Base-by-base conservation (phyloP, 768 basidiomycete genomes). In the Suillus occidentalis region DNA sequence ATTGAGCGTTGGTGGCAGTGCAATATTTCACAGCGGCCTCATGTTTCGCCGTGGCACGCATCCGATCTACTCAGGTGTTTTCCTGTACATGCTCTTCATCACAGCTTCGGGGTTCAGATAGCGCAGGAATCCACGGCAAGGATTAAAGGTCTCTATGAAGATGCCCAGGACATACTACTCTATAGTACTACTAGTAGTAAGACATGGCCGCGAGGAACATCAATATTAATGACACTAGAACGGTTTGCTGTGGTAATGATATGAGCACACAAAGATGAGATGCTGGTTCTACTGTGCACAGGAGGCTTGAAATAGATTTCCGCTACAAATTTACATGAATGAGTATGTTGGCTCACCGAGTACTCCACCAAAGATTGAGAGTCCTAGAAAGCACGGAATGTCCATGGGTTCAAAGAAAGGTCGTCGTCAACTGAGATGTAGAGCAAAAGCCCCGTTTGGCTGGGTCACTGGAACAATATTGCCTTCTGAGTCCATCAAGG, bases 221-320 rank as follows among this genome's bases (percentile, higher is more conserved):
- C 1, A n/a, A n/a, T n/a, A n/a, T n/a, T n/a, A 78, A 80, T 10
- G 82, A 83, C 5, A 84, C 81, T 39, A 79, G 49, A 25, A 84
- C 79, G 0, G 82, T 83, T 82, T 83, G 83, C 82, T 83, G 61
- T 22, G 43, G 50, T 45, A 16, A 25, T 34, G 25, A 68, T 43
- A 64, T 62, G 25, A 18, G 62, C 43, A 37, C 53, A 14, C 20
- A 6, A 42, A 28, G 39, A 28, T 28, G 25, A 2, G 1, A 59
- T 13, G 39, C 18, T 42, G 28, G 25, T 28, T 58, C 16, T 31
- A 34, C 59, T n/a, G 56, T 76, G 63, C 67, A 81, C 83, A n/a
- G n/a, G n/a, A 12, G 82, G 82, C 71, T 84, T 84, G 76, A 83
- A 85, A 70, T 84, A 84, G 52, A 84, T 84, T 65, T 85, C 80